A percentile compares a stretch with the other conserved stretches of the same genome.
Evolutionary conservation across 1,139 yeast species (phyloP).

Genomic region (Nakaseomyces nivariensis): DNA sequence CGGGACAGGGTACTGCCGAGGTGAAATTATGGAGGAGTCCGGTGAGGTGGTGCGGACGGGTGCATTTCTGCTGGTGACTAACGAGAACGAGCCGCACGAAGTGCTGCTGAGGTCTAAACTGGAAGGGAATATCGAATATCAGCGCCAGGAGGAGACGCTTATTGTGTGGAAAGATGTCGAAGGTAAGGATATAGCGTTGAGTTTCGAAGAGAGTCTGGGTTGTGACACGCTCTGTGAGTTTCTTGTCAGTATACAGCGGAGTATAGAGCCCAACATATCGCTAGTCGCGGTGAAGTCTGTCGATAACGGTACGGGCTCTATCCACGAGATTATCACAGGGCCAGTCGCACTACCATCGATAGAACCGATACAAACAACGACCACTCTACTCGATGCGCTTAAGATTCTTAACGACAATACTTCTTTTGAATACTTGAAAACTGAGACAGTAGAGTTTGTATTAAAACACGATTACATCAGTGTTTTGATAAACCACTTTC

Average conservation of each 20-base stretch:
- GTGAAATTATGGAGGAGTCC: constrained; percentile 27
- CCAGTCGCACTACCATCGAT: constrained; percentile 59
- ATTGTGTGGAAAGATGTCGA: constrained; percentile 86
- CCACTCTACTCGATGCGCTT: constrained; percentile 41
- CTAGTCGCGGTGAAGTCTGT: constrained; percentile 61
- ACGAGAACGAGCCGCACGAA: constrained; percentile 54
- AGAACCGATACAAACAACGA: constrained; percentile 37
- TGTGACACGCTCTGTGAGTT: constrained; percentile 79
- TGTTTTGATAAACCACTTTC: constrained; percentile 44
- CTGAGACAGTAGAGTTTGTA: constrained; percentile 43
- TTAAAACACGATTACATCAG: constrained; percentile 43
- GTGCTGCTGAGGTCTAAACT: constrained; percentile 55
- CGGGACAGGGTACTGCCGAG: constrained; percentile 87
- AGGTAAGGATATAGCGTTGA: constrained; percentile 77
- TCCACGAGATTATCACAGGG: constrained; percentile 65
- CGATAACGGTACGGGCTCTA: constrained; percentile 37
- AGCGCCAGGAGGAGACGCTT: constrained; percentile 86
- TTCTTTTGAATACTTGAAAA: constrained; percentile 46
- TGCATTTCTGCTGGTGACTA: constrained; percentile 59
- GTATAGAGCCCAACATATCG: constrained; percentile 57
- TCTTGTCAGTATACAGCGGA: constrained; percentile 56
- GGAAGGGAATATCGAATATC: constrained; percentile 73
- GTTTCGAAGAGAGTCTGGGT: constrained; percentile 88
- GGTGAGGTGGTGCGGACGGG: constrained; percentile 12
- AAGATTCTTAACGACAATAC: constrained; percentile 49